Conservation (phyloP, 768 basidiomycete genomes). For the Phanerodontia chrysosporium region DNA sequence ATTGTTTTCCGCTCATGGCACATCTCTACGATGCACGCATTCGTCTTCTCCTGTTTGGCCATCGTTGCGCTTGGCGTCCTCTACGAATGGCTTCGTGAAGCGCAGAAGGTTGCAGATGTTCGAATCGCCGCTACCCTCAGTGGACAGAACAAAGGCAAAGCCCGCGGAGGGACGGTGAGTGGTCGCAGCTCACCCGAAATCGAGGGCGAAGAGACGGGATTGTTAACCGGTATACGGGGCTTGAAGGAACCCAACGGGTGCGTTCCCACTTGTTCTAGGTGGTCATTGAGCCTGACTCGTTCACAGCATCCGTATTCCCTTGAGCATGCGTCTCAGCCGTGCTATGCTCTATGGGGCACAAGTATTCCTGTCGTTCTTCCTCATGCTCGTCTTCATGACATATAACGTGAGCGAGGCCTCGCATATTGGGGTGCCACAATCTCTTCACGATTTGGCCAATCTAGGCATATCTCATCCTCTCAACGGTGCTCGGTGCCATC, state of each 20-base stretch:
- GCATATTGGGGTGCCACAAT: neutral
- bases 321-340: conserved; percentile 47
- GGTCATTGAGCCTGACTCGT: neutral
- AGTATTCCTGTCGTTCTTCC: conserved; percentile 80
- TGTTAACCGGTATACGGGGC: conserved; percentile 44
- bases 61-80: conserved; percentile 67
- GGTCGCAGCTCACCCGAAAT: conserved; percentile 38
- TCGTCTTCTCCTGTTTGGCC: conserved; percentile 60
- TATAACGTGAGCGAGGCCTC: conserved; percentile 70
- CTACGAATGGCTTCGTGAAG: conserved; percentile 74
- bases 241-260: conserved; percentile 42
- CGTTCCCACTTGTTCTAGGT: conserved; percentile 16
- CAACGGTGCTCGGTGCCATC: conserved; percentile 79
- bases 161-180: conserved; percentile 31
- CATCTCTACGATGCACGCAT: conserved; percentile 50
- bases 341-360: conserved; percentile 70
- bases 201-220: conserved; percentile 47
- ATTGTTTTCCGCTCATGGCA: conserved; percentile 81
- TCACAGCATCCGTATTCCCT: conserved; percentile 47
- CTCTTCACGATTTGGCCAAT: neutral
- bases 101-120: conserved; percentile 55
- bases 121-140: conserved; percentile 48
- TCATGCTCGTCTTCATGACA: conserved; percentile 96
- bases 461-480: conserved; percentile 81
- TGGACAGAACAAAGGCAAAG: conserved; percentile 45